Percentiles rank a stretch among this genome's conserved stretches.
Evolutionary conservation across 2,329 filamentous ascomycete genomes (phyloP).

Genomic region (Hypocrella siamensis): DNA sequence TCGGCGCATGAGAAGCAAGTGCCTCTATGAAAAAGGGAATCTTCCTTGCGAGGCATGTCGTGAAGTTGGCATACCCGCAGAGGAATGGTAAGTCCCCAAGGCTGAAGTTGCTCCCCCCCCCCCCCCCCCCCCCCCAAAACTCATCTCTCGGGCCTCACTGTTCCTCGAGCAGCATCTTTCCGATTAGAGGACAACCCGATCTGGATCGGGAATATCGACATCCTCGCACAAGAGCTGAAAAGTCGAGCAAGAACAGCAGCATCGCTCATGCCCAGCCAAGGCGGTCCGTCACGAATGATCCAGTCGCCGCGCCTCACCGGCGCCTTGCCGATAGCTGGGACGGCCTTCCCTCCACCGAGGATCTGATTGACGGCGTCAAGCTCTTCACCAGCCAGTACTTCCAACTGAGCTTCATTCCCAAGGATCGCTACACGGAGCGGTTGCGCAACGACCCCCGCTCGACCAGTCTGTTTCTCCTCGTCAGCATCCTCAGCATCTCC

Average conservation of each 20-base stretch:
- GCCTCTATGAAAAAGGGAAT: constrained; percentile 29
- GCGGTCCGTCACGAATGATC: constrained; percentile 16
- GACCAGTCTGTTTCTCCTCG: constrained; percentile 37
- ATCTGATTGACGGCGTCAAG: constrained; percentile 35
- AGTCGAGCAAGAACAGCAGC: constrained; percentile 20
- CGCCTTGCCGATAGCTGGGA: constrained; percentile 27
- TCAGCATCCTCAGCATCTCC: constrained; percentile 40
- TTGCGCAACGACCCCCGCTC: constrained; percentile 29
- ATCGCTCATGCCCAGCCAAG: constrained; percentile 20
- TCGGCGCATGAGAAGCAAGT: constrained; percentile 41
- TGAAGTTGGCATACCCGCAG: constrained; percentile 29
- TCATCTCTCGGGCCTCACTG: too few relatives aligned
- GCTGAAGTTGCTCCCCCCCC: background rate
- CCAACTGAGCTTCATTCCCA: constrained; percentile 43
- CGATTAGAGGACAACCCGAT: constrained; percentile 35
- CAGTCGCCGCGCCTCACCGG: constrained; percentile 8
- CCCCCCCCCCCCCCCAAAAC: too few relatives aligned
- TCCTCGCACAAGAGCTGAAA: constrained; percentile 33
- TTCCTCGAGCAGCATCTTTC: constrained; percentile 27
- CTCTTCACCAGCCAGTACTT: constrained; percentile 40
- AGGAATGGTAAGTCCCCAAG: constrained; percentile 36
- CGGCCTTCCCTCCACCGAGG: constrained; percentile 29
- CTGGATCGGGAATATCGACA: constrained; percentile 40
- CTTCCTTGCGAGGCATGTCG: constrained; percentile 36
- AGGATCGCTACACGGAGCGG: constrained; percentile 30